These are phyloP conservation scores for Chernovozyma sophiae-reginae DNA, from an alignment of 1,139 yeast genomes.

Conservation along the genomic window DNA sequence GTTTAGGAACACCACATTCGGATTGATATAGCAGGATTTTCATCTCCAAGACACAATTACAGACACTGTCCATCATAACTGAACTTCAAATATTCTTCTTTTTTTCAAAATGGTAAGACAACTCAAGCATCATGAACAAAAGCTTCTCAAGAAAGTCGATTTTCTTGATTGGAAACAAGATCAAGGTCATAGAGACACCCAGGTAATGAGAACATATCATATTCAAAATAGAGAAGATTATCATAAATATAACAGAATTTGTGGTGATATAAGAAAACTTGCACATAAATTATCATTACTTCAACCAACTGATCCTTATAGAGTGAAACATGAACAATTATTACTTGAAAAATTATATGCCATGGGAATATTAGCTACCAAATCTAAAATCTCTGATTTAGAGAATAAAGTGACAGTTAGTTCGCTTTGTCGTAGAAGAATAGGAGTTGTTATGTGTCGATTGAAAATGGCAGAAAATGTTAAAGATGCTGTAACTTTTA, in stretches of 20 bases:
- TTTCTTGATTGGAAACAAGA: slow-evolving; percentile 98
- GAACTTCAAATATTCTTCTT: too few species aligned
- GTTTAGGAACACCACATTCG: too few species aligned
- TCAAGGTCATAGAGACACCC: slow-evolving; percentile 89
- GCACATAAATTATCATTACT: slow-evolving; percentile 82
- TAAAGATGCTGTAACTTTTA: slow-evolving; percentile 82
- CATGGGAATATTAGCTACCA: slow-evolving; percentile 83
- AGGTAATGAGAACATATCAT: slow-evolving; percentile 92
- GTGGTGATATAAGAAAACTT: slow-evolving; percentile 85
- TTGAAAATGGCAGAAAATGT: slow-evolving; percentile 91
- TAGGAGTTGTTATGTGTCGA: slow-evolving; percentile 94
- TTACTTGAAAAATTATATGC: slow-evolving; percentile 79
- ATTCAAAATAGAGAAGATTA: slow-evolving; percentile 94
- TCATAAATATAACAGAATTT: slow-evolving; percentile 84
- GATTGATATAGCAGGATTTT: too few species aligned
- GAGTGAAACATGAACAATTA: slow-evolving; percentile 83
- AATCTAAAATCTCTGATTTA: slow-evolving; percentile 86
- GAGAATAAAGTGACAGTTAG: slow-evolving; percentile 91
- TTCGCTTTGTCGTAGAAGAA: slow-evolving; percentile 85
- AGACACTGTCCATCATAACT: too few species aligned
- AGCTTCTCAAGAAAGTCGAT: slow-evolving; percentile 90
- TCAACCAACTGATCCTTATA: slow-evolving; percentile 79
- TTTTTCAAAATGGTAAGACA: slow-evolving; percentile 80
- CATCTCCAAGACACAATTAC: too few species aligned
- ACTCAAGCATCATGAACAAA: slow-evolving; percentile 92